phyloP scores from a whole-genome alignment of 2,329 filamentous ascomycete species.

The Clonostachys chloroleuca region DNA sequence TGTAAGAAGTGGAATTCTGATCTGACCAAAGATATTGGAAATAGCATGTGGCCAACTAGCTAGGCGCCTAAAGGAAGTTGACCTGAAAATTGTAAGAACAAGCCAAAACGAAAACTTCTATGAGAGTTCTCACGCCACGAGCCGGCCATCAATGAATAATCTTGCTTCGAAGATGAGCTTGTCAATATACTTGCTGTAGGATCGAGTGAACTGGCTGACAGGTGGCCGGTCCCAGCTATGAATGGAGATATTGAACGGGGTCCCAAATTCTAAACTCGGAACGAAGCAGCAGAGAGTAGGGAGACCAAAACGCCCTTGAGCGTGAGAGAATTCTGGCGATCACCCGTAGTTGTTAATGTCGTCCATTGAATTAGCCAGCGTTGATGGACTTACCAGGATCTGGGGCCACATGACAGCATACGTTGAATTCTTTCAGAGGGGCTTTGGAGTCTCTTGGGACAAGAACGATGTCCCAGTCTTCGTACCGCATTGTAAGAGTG shows the following conservation, averaged over 20 bases:
- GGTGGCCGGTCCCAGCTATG: slow-evolving; percentile 64
- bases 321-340: slow-evolving; percentile 43
- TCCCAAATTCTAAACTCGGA: slow-evolving; percentile 54
- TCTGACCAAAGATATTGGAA: slow-evolving; percentile 35
- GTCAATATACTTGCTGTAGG: slow-evolving; percentile 51
- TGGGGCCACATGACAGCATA: slow-evolving; percentile 66
- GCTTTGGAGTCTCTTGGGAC: slow-evolving; percentile 65
- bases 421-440: slow-evolving; percentile 79
- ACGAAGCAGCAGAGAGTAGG: slow-evolving; percentile 70
- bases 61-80: slow-evolving; percentile 47
- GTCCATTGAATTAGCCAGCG: background rate
- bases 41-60: slow-evolving; percentile 47
- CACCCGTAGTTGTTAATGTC: slow-evolving; percentile 1
- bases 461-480: slow-evolving; percentile 81
- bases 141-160: slow-evolving; percentile 63
- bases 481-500: slow-evolving; percentile 65
- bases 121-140: slow-evolving; percentile 51
- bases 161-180: slow-evolving; percentile 59
- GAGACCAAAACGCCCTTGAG: slow-evolving; percentile 42
- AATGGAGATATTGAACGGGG: slow-evolving; percentile 67
- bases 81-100: slow-evolving; percentile 27
- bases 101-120: background rate
- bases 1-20: background rate
- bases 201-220: slow-evolving; percentile 51
- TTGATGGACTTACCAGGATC: slow-evolving; percentile 31